Evolutionary conservation across 495 filamentous ascomycete species (phyloP), one percentile per base, ranked within the genome.

Genomic region (Opeltia flavorubescens): DNA sequence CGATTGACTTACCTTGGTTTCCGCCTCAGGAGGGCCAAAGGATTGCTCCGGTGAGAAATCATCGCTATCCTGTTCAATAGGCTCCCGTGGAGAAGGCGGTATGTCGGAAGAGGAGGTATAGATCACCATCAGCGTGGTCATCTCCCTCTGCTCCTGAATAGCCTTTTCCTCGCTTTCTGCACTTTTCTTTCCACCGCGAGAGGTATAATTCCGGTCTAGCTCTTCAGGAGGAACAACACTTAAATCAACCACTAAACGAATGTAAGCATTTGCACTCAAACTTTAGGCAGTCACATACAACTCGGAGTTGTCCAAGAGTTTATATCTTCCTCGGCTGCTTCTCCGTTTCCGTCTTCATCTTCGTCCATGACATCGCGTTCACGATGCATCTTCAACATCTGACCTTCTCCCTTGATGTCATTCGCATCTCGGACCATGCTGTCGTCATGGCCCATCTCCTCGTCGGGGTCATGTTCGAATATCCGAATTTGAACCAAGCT

Each of bases 381-480:
- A 54, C 67, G 70, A 52, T 80, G 80, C 45, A 83, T 74, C 60
- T 87, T 91, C 53, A 91, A 75, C 59, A 84, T 81, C 50, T 81
- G 81, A 26, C 86, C 85, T 65, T 95, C 88, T 17, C 74, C 74
- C 25, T 77, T 77, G 41, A 81, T 76, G 51, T 89, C 84, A 30
- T 75, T 73, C 2, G 73, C 75, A 62, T 88, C 81, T 30, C 78
- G 74, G 28, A 78, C 62, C 62, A 78, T 74, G 44, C 71, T 79
- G 49, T 74, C 71, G 23, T 77, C 71, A 7, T 78, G 80, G n/a
- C 79, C 80, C 48, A 80, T 66, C 46, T 91, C 83, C 58, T 93
- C 86, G 20, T 87, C 83, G 2, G 80, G 83, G 47, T 89, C 79
- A 48, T 87, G 83, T 23, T 76, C 78, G 56, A 94, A 89, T 18